Conservation (phyloP, 352 stramenopile species). For the Phytopythium litorale region DNA sequence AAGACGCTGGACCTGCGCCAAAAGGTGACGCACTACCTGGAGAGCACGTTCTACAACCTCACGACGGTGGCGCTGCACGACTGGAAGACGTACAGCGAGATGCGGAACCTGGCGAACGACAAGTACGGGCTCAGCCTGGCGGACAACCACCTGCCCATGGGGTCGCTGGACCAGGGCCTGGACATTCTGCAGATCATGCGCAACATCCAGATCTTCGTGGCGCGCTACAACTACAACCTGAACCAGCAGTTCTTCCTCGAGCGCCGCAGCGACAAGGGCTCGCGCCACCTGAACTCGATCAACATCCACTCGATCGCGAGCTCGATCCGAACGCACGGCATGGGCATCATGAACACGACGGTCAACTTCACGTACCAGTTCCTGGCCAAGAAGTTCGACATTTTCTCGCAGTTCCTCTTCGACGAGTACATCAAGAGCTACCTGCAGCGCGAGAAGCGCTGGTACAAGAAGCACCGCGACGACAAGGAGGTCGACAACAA, state of each 20-base stretch:
- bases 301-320: conserved; percentile 90
- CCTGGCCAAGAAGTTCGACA: conserved; percentile 89
- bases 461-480: conserved; percentile 92
- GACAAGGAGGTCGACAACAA: conserved; percentile 89
- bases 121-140: conserved; percentile 90
- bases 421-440: conserved; percentile 95
- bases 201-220: conserved; percentile 93
- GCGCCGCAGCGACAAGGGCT: conserved; percentile 86
- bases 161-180: conserved; percentile 87
- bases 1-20: conserved; percentile 82
- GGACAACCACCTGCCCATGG: conserved; percentile 93
- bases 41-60: conserved; percentile 95
- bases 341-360: conserved; percentile 94
- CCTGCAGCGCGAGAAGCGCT: conserved; percentile 90
- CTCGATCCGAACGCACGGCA: conserved; percentile 93
- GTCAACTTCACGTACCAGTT: conserved; percentile 97
- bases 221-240: conserved; percentile 93
- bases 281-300: conserved; percentile 92
- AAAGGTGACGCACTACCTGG: conserved; percentile 91
- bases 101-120: conserved; percentile 91
- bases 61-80: conserved; percentile 94
- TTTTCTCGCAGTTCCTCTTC: conserved; percentile 91
- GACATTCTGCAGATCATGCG: conserved; percentile 96
- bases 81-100: conserved; percentile 94
- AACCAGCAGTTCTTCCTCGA: conserved; percentile 96